Conservation (phyloP, 176 grass and related monocot genomes). For the Pontederia paniculata region DNA sequence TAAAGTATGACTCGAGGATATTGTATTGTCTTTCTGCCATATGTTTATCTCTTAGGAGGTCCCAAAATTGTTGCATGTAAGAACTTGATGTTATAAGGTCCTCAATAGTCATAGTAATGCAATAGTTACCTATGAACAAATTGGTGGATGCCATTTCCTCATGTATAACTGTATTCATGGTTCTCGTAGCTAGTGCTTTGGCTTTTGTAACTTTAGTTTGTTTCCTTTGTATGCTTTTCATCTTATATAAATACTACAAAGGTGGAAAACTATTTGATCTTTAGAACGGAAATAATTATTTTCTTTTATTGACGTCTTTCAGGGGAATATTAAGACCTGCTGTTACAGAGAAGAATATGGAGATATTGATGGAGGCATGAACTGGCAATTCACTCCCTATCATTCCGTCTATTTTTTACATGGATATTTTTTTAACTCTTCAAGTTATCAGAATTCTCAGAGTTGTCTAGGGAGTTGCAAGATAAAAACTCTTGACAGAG, state of each 20-base stretch:
- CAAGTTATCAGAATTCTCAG: slow-evolving; percentile 74
- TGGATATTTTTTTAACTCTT: slow-evolving; percentile 41
- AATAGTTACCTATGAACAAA: too few species aligned
- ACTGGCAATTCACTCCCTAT: neutral
- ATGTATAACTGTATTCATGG: too few species aligned
- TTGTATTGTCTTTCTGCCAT: too few species aligned
- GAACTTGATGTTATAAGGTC: too few species aligned
- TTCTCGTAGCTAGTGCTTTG: too few species aligned
- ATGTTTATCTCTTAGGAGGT: too few species aligned
- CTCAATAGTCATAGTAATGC: too few species aligned
- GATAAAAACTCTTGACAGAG: slow-evolving; percentile 53
- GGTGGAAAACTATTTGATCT: neutral
- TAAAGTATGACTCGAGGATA: neutral
- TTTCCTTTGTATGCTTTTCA: too few species aligned
- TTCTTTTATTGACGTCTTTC: slow-evolving; percentile 2
- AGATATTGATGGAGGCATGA: slow-evolving; percentile 73
- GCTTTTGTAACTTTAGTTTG: too few species aligned
- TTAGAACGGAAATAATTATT: neutral
- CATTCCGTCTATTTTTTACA: slow-evolving; percentile 1
- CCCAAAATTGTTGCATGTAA: too few species aligned
- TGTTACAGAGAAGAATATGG: slow-evolving; percentile 52
- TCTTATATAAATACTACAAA: too few species aligned
- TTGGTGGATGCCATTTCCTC: too few species aligned
- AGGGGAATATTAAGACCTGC: slow-evolving; percentile 80
- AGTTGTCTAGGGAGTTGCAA: slow-evolving; percentile 67